Base-by-base conservation (phyloP, 306 rosid genomes). In the Lithocarpus polystachyus region DNA sequence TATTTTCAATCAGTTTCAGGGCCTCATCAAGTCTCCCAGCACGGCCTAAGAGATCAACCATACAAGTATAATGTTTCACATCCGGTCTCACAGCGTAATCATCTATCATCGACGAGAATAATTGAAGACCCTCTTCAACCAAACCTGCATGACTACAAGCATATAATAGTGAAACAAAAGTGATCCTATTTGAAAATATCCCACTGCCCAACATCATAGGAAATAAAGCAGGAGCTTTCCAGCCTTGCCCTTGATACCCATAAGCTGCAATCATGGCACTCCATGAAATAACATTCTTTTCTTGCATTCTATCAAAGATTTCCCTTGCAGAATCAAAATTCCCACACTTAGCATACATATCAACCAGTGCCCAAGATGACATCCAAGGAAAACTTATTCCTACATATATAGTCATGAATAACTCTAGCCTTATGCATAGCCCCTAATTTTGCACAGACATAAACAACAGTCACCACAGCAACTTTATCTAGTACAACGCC, bases 131-230 rank as follows among this genome's bases (percentile, higher is more conserved):
- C 87, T 91, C 92, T 65, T 90, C 87, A 17, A 77, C 81, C 76
- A 90, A 56, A 68, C 98, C 91, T 4, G 97, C 77, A 79, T 90
- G 98, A 86, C 98, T 89, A 76, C 97, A 93, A 55, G 95, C 98
- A 89, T 88, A 83, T n/a, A 93, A 79, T 26, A 93, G 84, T 15
- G 98, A 93, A 14, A 86, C 84, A 82, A 91, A 91, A 48, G 97
- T 87, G 70, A 90, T 71, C 19, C 86, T 82, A 67, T 89, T 91
- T 0, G 98, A 97, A 2, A 72, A 86, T 67, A 88, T 81, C 48
- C 83, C 84, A 45, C 83, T 73, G 33, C 79, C 69, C 82, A 87
- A 72, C 98, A 91, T 93, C 90, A 75, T 80, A 17, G 80, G 75
- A 80, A 91, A 87, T 45, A 86, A 57, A 53, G 85, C 91, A 61